These are phyloP conservation scores for Asclepias syriaca DNA, from an alignment of 257 asterid genomes.

Conservation along the genomic window DNA sequence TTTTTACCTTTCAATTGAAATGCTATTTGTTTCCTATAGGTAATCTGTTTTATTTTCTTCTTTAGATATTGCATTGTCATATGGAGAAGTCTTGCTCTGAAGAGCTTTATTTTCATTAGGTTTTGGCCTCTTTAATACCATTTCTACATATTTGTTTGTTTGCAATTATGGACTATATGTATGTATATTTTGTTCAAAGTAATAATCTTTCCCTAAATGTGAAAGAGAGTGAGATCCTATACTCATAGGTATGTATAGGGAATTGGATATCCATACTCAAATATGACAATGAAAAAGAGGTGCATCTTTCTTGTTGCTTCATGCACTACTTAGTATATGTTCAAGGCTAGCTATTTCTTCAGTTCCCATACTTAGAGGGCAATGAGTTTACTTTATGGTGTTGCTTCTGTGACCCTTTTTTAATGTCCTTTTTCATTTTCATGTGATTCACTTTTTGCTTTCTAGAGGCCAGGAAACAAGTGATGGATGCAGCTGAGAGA, in stretches of 20 bases:
- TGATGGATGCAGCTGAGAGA: conserved; percentile 89
- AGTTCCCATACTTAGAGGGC: not conserved
- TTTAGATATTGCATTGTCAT: not conserved
- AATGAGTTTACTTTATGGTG: not conserved
- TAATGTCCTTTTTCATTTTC: not conserved
- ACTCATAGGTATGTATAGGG: not conserved
- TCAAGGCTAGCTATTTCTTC: not conserved
- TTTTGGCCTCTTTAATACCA: not conserved
- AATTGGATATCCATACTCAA: not conserved
- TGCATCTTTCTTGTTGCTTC: not conserved
- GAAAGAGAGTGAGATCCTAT: not conserved
- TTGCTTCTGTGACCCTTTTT: not conserved
- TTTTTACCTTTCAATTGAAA: not conserved
- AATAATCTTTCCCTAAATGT: not conserved
- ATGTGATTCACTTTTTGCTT: not conserved
- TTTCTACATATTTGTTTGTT: not conserved
- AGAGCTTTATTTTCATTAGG: not conserved
- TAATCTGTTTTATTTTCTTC: not conserved
- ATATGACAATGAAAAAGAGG: not conserved
- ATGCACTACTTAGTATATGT: not conserved
- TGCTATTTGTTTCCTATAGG: not conserved
- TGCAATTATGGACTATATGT: not conserved
- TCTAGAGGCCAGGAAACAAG: conserved; percentile 89
- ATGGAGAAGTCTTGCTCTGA: not conserved
- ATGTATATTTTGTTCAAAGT: not conserved